Evolutionary conservation across 805 yeast species (phyloP).

Genomic region (Spathaspora passalidarum): DNA sequence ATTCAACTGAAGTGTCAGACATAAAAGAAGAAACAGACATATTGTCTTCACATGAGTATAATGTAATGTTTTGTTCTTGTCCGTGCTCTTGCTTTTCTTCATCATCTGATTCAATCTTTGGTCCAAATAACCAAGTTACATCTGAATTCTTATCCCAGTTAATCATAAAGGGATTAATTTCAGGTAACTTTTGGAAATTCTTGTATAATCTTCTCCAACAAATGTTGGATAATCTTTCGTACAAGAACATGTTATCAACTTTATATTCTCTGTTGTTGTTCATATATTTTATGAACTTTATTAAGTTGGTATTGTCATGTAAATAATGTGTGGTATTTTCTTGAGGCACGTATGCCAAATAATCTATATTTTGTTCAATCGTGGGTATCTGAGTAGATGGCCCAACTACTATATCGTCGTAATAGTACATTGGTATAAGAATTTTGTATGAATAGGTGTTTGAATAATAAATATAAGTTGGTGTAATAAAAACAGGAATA

Average conservation of each 20-base stretch:
- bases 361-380: conserved; percentile 28
- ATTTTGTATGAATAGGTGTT: not conserved
- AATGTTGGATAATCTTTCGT: conserved; percentile 28
- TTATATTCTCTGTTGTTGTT: conserved; percentile 8
- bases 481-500: conserved; percentile 1
- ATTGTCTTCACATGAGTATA: conserved; percentile 8
- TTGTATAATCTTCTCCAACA: conserved; percentile 41
- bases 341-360: conserved; percentile 18
- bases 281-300: conserved; percentile 10
- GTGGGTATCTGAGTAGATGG: conserved; percentile 8
- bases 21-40: conserved; percentile 9
- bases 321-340: conserved; percentile 11
- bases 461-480: not conserved
- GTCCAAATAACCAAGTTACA: conserved; percentile 55
- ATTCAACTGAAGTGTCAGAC: conserved; percentile 8
- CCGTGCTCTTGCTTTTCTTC: not conserved
- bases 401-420: conserved; percentile 14
- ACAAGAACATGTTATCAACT: conserved; percentile 7
- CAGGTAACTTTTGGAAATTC: conserved; percentile 23
- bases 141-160: conserved; percentile 57
- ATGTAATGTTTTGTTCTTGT: not conserved
- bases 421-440: conserved; percentile 7
- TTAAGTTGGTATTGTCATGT: conserved; percentile 17
- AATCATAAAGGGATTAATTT: conserved; percentile 40
- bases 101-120: conserved; percentile 23